Evolutionary conservation across 1,284 basidiomycete species (phyloP), one percentile per base, ranked within the genome.

Genomic region (Ustilago loliicola): DNA sequence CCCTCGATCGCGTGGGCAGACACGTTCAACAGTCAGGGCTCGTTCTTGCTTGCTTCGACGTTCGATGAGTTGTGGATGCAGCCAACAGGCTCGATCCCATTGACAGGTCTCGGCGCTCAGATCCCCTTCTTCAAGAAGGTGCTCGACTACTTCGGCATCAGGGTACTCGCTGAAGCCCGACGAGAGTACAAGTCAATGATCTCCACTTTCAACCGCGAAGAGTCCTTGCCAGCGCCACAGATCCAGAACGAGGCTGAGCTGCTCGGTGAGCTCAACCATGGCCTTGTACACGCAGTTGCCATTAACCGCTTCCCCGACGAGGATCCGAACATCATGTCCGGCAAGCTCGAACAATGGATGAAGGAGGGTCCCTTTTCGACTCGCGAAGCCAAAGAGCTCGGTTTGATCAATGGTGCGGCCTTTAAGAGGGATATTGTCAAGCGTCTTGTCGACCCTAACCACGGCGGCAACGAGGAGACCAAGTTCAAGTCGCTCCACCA

Each of bases 21-120:
- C 52, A 84, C 85, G 1, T 88, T 88, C 57, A 66, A 77, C 47
- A 82, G 79, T 50, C 88, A 88, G 62, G 86, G 83, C n/a, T 81
- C 85, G 50, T 88, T 84, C 68, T 60, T 87, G 13, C 77, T 88
- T 6, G 87, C 87, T 13, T 80, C 80, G 42, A 85, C 83, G 0
- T 88, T 88, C 64, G 87, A 88, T 59, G 85, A 88, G 79, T 77
- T 88, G 27, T 88, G 88, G 75, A 80, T 85, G 48, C 88, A 88
- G 70, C 87, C 87, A 13, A 83, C 82, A 0, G 88, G 88, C 50
- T 80, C 82, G 23, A 80, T 88, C 2, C 87, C 87, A 2, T 76
- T 88, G 32, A 84, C 83, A 0, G 88, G 88, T 23, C 76, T 88
- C 9, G 80, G 83, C 6, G 64, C 74, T 0, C 63, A 76, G 52